These are phyloP conservation scores for Parasarocladium wereldwijsianum DNA, from an alignment of 2,329 filamentous ascomycete genomes.

Conservation along the genomic window DNA sequence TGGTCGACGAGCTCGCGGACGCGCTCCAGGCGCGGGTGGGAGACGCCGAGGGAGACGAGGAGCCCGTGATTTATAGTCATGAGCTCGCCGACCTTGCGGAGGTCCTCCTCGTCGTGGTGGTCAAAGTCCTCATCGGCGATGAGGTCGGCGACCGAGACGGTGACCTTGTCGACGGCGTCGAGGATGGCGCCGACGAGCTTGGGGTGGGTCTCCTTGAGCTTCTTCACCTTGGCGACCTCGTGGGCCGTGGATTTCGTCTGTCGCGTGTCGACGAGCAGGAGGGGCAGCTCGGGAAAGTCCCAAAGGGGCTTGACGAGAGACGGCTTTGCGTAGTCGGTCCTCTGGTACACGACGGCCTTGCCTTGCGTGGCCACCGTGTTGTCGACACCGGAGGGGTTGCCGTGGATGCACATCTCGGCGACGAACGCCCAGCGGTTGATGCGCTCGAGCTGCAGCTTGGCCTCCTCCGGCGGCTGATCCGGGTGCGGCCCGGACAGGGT, in stretches of 20 bases:
- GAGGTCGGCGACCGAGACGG: constrained; percentile 36
- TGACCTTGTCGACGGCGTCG: constrained; percentile 68
- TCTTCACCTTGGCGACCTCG: constrained; percentile 76
- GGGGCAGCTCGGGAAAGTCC: constrained; percentile 81
- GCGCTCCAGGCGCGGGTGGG: constrained; percentile 82
- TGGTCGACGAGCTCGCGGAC: constrained; percentile 85
- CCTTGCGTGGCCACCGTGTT: constrained; percentile 92
- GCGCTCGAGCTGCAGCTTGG: constrained; percentile 77
- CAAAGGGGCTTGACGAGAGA: constrained; percentile 64
- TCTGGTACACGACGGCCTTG: constrained; percentile 84
- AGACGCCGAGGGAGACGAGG: constrained; percentile 81
- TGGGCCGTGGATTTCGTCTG: constrained; percentile 72
- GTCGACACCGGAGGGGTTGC: constrained; percentile 90
- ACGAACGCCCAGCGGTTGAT: constrained; percentile 99
- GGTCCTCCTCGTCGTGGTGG: constrained; percentile 41
- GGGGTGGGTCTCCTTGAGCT: constrained; percentile 57
- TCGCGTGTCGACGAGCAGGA: constrained; percentile 79
- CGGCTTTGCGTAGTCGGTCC: constrained; percentile 62
- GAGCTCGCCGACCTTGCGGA: constrained; percentile 70
- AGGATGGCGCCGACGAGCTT: constrained; percentile 68
- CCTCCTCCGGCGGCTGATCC: constrained; percentile 77
- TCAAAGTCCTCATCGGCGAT: constrained; percentile 53
- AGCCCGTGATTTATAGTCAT: constrained; percentile 92
- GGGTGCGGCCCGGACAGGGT: constrained; percentile 82
- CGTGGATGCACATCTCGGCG: constrained; percentile 92